Conservation (phyloP, 805 yeast genomes). For the Millerago galiae region DNA sequence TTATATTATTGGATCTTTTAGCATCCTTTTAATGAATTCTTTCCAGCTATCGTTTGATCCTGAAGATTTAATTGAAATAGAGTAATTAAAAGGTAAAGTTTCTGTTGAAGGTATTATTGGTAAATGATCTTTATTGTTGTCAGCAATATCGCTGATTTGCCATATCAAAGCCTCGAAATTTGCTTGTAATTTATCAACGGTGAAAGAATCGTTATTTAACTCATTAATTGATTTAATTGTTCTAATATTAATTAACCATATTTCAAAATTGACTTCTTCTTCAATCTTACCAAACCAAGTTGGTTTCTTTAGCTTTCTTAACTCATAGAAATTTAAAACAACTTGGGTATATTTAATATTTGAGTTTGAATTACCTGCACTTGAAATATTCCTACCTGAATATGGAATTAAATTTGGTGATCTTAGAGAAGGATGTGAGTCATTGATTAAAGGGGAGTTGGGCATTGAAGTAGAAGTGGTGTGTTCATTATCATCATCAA, state of each 20-base stretch:
- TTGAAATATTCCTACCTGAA: conserved; percentile 1
- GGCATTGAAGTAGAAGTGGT: conserved; percentile 4
- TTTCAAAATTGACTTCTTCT: conserved; percentile 59
- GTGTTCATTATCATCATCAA: conserved; percentile 13
- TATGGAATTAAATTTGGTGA: conserved; percentile 7
- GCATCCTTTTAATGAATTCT: conserved; percentile 36
- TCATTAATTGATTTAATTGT: conserved; percentile 29
- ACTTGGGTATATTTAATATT: conserved; percentile 27
- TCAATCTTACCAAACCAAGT: conserved; percentile 46
- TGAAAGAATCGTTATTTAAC: neutral
- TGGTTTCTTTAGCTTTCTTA: conserved; percentile 36
- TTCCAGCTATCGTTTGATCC: conserved; percentile 24
- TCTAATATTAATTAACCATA: conserved; percentile 53
- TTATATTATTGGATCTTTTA: conserved; percentile 19
- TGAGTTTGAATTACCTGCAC: conserved; percentile 10
- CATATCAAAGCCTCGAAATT: conserved; percentile 37
- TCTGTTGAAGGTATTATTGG: conserved; percentile 71
- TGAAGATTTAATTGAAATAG: conserved; percentile 26
- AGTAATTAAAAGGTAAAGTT: conserved; percentile 57
- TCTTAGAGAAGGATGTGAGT: conserved; percentile 1
- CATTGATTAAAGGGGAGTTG: conserved; percentile 4
- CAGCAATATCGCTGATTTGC: conserved; percentile 46
- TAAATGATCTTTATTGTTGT: conserved; percentile 54
- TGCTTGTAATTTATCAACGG: conserved; percentile 12
- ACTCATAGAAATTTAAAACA: conserved; percentile 33